Evolutionary conservation across 768 basidiomycete genomes (phyloP).

Genomic region (Rhodocollybia butyracea): DNA sequence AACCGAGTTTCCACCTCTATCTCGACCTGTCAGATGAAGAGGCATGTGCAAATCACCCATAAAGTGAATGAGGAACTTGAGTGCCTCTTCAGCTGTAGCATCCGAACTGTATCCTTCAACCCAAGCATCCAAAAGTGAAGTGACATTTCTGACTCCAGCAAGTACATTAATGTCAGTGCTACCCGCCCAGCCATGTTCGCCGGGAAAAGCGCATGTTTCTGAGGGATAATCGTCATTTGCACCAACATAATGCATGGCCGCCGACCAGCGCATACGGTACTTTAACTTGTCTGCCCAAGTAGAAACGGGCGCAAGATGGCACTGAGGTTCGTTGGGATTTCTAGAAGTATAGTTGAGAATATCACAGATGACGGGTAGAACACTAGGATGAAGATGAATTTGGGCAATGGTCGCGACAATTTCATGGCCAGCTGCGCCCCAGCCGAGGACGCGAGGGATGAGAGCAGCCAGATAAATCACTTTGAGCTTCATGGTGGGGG

Average conservation of each 20-base stretch:
- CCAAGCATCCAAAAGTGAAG: slow-evolving; percentile 54
- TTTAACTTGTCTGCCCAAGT: slow-evolving; percentile 84
- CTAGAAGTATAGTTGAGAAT: slow-evolving; percentile 56
- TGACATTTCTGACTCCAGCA: slow-evolving; percentile 75
- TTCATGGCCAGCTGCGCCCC: slow-evolving; percentile 63
- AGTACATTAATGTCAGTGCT: slow-evolving; percentile 61
- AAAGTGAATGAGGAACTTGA: slow-evolving; percentile 93
- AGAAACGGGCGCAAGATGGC: slow-evolving; percentile 81
- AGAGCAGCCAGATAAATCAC: not conserved
- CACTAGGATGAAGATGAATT: slow-evolving; percentile 78
- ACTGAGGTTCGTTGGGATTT: slow-evolving; percentile 40
- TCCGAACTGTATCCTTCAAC: slow-evolving; percentile 25
- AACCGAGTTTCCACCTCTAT: slow-evolving; percentile 83
- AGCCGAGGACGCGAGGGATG: slow-evolving; percentile 21
- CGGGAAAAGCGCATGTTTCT: slow-evolving; percentile 74
- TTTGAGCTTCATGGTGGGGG: slow-evolving; percentile 8
- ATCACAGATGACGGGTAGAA: slow-evolving; percentile 60
- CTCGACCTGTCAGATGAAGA: slow-evolving; percentile 83
- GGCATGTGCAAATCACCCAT: slow-evolving; percentile 94
- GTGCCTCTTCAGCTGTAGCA: slow-evolving; percentile 63
- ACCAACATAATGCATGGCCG: slow-evolving; percentile 71
- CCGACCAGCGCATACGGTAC: slow-evolving; percentile 66
- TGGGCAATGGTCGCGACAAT: slow-evolving; percentile 93
- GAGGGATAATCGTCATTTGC: slow-evolving; percentile 76
- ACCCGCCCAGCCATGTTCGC: slow-evolving; percentile 70